Percentiles rank a stretch among this genome's conserved stretches.
Conservation (phyloP, 768 basidiomycete species). For the Sarcodon sp. region DNA sequence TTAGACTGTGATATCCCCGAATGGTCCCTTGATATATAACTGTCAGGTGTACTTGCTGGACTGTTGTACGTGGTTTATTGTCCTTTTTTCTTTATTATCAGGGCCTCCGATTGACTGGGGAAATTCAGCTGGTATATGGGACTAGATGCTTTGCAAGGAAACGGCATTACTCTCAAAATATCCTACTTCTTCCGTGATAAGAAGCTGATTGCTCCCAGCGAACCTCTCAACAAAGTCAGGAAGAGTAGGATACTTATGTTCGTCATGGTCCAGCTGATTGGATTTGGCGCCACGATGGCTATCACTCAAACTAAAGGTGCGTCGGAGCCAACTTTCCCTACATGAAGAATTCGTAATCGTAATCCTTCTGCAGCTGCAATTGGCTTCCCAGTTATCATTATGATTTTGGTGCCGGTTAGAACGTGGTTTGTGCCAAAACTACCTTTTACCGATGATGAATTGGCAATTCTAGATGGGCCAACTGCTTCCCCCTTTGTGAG, state of each 20-base stretch:
- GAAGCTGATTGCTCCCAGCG: slow-evolving; percentile 39
- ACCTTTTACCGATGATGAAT: slow-evolving; percentile 65
- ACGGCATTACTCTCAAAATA: slow-evolving; percentile 75
- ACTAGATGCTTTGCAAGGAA: slow-evolving; percentile 62
- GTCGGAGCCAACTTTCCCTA: slow-evolving; percentile 7
- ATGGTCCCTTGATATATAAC: too few species aligned
- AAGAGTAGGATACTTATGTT: slow-evolving; percentile 65
- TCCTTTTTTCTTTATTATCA: too few species aligned
- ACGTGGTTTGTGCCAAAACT: slow-evolving; percentile 58
- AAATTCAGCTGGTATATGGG: slow-evolving; percentile 84
- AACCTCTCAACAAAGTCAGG: slow-evolving; percentile 69
- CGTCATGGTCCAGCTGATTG: slow-evolving; percentile 60
- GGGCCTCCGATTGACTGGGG: neutral
- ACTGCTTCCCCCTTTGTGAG: slow-evolving; percentile 81
- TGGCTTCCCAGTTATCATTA: slow-evolving; percentile 83
- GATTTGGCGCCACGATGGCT: slow-evolving; percentile 82
- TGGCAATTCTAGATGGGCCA: slow-evolving; percentile 79
- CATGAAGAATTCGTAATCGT: neutral
- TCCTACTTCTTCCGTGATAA: slow-evolving; percentile 74
- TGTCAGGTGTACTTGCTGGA: slow-evolving; percentile 50
- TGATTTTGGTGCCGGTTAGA: slow-evolving; percentile 70
- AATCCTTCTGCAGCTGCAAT: slow-evolving; percentile 50
- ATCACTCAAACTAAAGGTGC: slow-evolving; percentile 83
- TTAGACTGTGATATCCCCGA: too few species aligned
- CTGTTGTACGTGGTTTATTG: slow-evolving; percentile 47